A percentile compares a stretch with the other conserved stretches of the same genome.
These are phyloP conservation scores for Ceratocystis colombiana DNA, from an alignment of 2,329 filamentous ascomycete species.

Conservation along the genomic window DNA sequence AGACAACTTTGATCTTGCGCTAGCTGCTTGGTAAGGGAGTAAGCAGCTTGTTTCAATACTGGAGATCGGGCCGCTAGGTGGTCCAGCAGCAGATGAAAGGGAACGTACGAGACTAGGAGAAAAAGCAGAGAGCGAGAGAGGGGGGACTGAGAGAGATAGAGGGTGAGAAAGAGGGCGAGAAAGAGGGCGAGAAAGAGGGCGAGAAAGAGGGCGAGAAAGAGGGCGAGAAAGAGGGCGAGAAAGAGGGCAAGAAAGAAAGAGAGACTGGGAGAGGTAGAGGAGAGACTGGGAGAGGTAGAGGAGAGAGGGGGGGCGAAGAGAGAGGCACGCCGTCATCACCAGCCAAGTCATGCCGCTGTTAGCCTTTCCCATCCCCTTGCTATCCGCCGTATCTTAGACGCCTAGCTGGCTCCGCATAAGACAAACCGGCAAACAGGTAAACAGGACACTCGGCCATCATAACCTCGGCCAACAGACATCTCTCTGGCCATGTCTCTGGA, in stretches of 20 bases:
- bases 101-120: not conserved
- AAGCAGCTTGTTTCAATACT: conserved; percentile 3
- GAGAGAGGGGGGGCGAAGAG: not conserved
- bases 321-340: not conserved
- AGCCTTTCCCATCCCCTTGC: too few relatives aligned
- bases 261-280: not conserved
- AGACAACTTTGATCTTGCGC: not conserved
- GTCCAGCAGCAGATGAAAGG: not conserved
- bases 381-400: too few relatives aligned
- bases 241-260: not conserved
- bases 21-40: not conserved
- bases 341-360: not conserved
- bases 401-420: too few relatives aligned
- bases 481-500: not conserved
- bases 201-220: too few relatives aligned
- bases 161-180: not conserved
- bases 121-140: not conserved
- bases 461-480: too few relatives aligned
- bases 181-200: too few relatives aligned
- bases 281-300: too few relatives aligned
- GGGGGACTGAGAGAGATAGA: not conserved
- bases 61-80: not conserved
- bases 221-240: not conserved
- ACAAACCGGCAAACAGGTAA: too few relatives aligned
- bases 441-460: too few relatives aligned